phyloP scores from a whole-genome alignment of 768 basidiomycete species.

The Lentinula detonsa region DNA sequence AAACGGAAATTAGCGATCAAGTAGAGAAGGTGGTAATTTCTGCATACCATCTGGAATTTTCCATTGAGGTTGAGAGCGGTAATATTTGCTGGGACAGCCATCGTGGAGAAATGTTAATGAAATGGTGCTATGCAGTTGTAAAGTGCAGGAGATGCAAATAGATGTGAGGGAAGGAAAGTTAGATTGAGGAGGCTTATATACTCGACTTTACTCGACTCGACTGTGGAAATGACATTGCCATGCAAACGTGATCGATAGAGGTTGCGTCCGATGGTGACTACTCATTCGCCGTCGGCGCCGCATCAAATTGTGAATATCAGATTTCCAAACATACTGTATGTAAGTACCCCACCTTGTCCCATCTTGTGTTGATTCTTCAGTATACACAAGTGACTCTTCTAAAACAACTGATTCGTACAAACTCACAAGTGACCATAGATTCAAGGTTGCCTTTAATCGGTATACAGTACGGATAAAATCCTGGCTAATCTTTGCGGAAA shows the following conservation, averaged over 20 bases:
- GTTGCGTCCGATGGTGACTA: too few relatives aligned
- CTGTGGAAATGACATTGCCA: background rate
- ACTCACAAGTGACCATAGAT: too few relatives aligned
- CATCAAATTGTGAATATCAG: too few relatives aligned
- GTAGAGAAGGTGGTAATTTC: background rate
- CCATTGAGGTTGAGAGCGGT: slow-evolving; percentile 57
- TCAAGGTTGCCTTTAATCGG: too few relatives aligned
- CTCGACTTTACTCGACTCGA: background rate
- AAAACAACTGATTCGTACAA: too few relatives aligned
- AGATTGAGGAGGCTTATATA: background rate
- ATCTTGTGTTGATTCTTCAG: too few relatives aligned
- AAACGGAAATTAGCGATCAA: background rate
- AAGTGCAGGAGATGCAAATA: background rate
- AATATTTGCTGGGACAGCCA: slow-evolving; percentile 62
- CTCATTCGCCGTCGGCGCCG: too few relatives aligned
- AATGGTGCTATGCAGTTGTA: background rate
- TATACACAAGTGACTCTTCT: too few relatives aligned
- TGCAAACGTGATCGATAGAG: background rate
- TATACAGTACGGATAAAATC: background rate
- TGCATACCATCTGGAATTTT: slow-evolving; percentile 53
- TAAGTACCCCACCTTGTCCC: too few relatives aligned
- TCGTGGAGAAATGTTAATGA: slow-evolving; percentile 19
- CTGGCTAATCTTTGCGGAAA: background rate
- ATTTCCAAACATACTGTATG: too few relatives aligned
- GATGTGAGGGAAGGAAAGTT: background rate